phyloP scores from a whole-genome alignment of 2,329 filamentous ascomycete genomes.

The Neurospora crassa region DNA sequence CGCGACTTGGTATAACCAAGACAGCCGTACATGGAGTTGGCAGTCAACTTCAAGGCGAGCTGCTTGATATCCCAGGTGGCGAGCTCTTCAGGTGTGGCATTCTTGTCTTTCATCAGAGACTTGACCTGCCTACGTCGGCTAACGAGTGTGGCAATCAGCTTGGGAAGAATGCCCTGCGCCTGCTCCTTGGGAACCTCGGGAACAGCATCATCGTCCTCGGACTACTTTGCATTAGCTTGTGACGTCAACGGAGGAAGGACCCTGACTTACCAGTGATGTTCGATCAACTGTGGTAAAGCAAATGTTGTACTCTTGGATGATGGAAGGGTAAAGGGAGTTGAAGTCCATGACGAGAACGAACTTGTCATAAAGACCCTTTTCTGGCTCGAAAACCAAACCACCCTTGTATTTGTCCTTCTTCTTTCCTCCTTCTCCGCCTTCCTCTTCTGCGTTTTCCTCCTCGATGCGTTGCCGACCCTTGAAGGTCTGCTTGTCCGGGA shows the following conservation, averaged over 20 bases:
- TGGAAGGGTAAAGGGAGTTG: slow-evolving; percentile 96
- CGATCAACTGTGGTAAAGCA: slow-evolving; percentile 97
- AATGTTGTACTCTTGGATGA: slow-evolving; percentile 99
- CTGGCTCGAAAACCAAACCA: slow-evolving; percentile 94
- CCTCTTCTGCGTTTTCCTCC: slow-evolving; percentile 62
- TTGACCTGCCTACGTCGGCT: slow-evolving; percentile 86
- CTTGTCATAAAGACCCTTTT: slow-evolving; percentile 96
- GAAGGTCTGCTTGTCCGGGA: slow-evolving; percentile 84
- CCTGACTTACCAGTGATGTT: slow-evolving; percentile 50
- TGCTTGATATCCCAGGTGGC: slow-evolving; percentile 98
- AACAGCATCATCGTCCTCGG: slow-evolving; percentile 76
- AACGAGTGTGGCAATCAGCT: slow-evolving; percentile 86
- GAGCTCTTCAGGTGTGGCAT: slow-evolving; percentile 73
- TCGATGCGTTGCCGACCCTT: slow-evolving; percentile 64
- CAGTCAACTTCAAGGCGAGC: slow-evolving; percentile 89
- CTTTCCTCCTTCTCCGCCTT: slow-evolving; percentile 59
- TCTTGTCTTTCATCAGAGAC: slow-evolving; percentile 91
- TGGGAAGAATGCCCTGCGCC: slow-evolving; percentile 76
- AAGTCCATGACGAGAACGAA: slow-evolving; percentile 99
- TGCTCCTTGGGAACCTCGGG: slow-evolving; percentile 76
- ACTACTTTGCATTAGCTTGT: slow-evolving; percentile 27
- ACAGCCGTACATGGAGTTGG: slow-evolving; percentile 99
- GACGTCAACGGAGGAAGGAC: background rate
- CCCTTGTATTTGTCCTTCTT: slow-evolving; percentile 99
- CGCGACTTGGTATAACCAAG: slow-evolving; percentile 93